Conservation (phyloP, 2,329 filamentous ascomycete species). For the Zalaria obscura region DNA sequence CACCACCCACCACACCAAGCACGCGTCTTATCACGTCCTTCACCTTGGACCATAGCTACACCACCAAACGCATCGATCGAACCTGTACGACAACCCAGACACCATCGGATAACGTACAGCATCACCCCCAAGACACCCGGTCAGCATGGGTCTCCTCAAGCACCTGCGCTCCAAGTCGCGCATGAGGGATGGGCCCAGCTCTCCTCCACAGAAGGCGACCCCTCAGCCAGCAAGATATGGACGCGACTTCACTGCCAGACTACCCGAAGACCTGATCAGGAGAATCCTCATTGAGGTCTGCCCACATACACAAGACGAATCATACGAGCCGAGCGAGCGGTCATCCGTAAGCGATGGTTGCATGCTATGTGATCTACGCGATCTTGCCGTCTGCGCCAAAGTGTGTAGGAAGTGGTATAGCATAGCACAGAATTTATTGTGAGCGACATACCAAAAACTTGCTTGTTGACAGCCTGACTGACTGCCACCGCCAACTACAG, state of each 20-base stretch:
- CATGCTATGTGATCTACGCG: conserved; percentile 86
- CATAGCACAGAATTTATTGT: conserved; percentile 47
- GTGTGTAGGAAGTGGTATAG: conserved; percentile 60
- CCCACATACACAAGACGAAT: conserved; percentile 64
- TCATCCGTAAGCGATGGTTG: conserved; percentile 67
- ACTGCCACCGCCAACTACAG: conserved; percentile 28
- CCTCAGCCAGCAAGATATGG: conserved; percentile 12
- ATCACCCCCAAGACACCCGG: background rate
- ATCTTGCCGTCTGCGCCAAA: conserved; percentile 65
- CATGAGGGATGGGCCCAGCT: conserved; percentile 20
- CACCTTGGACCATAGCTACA: too few species aligned
- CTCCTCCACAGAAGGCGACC: conserved; percentile 7
- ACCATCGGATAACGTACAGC: too few species aligned
- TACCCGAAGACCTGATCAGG: conserved; percentile 57
- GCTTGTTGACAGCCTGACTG: background rate
- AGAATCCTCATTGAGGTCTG: conserved; percentile 73
- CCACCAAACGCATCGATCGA: too few species aligned
- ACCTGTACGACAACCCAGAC: too few species aligned
- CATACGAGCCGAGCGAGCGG: conserved; percentile 71
- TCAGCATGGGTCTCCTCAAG: conserved; percentile 34
- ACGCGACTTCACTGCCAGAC: conserved; percentile 28
- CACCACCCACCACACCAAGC: too few species aligned
- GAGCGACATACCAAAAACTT: conserved; percentile 23
- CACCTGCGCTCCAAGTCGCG: conserved; percentile 30
- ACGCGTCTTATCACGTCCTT: too few species aligned